These are phyloP conservation scores for Leishmania amazonensis DNA, from an alignment of 208 protist genomes.

Conservation along the genomic window DNA sequence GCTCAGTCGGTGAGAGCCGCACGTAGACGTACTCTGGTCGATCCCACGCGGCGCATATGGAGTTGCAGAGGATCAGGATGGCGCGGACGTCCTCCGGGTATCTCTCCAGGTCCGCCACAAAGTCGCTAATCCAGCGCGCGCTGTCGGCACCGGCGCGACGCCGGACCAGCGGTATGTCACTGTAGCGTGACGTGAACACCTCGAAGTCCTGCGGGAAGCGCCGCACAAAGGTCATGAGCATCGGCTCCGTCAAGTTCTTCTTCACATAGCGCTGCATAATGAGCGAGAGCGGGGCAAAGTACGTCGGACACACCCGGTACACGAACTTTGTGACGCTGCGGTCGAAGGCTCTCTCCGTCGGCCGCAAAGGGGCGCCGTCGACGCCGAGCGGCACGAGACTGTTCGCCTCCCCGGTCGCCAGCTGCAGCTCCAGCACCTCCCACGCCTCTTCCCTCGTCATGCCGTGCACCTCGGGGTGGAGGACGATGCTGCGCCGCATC, in stretches of 20 bases:
- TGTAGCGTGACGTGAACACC: constrained; percentile 44
- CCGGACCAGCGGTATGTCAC: constrained; percentile 59
- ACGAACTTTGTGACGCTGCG: constrained; percentile 60
- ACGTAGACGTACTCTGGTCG: constrained; percentile 84
- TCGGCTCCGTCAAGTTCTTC: constrained; percentile 62
- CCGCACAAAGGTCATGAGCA: constrained; percentile 41
- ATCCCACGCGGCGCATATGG: constrained; percentile 72
- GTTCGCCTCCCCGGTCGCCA: constrained; percentile 70
- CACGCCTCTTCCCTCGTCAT: constrained; percentile 64
- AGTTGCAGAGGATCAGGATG: constrained; percentile 58
- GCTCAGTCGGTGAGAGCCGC: constrained; percentile 49
- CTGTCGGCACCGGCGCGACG: constrained; percentile 72
- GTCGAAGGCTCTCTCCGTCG: constrained; percentile 29
- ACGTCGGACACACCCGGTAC: constrained; percentile 70
- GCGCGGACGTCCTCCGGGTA: constrained; percentile 69
- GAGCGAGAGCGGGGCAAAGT: constrained; percentile 72
- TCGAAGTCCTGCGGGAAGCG: constrained; percentile 66
- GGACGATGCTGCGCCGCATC: constrained; percentile 71
- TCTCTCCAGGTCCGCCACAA: constrained; percentile 67
- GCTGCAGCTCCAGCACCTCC: constrained; percentile 53
- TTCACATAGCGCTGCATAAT: constrained; percentile 82
- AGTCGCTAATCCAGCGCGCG: constrained; percentile 59
- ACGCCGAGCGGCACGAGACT: constrained; percentile 48
- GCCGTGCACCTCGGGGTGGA: constrained; percentile 84
- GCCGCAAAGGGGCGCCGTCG: constrained; percentile 36